Evolutionary conservation across 2,329 filamentous ascomycete genomes (phyloP), one percentile per base, ranked within the genome.

Genomic region (Microcyclospora tardicrescens): DNA sequence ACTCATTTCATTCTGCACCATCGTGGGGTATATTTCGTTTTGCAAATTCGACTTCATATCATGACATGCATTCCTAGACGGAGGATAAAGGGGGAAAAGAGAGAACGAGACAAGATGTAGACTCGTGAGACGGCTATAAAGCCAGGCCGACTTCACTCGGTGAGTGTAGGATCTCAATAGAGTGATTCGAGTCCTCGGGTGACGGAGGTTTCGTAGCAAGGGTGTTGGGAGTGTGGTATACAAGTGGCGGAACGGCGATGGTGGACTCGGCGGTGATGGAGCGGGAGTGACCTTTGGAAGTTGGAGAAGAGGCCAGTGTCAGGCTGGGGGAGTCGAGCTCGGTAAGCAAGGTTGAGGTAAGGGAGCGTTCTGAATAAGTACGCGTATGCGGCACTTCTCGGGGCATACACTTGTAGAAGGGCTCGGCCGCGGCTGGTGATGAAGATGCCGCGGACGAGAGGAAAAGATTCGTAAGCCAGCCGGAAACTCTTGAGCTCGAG

Each of bases 401-500:
- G 9, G 42, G 36, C 13, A 16, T 15, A 34, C 43, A 47, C 27
- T 44, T 45, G 43, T 50, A 48, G 39, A 52, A 54, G 5, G 46
- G 46, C 31, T 52, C 47, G 16, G 41, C 30, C 3, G 31, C 34
- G 28, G 28, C 27, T 19, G 34, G 13, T 37, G 36, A 13, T 29
- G 31, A 10, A 3, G 38, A 24, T 4, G 5, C 19, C 19, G 8
- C 29, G 29, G 41, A 36, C 8, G 51, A 43, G n/a, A 46, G 42
- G 12, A 48, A 16, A 16, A 56, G 39, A n/a, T 37, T 47, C 1
- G 49, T 53, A 2, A 56, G 46, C 55, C 52, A 56, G 14, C 50
- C 49, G 2, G 54, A 45, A 10, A 57, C 47, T 38, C 51, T 36
- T 10, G 44, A 48, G 31, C 36, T 43, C 10, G 40, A 27, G 6